Base-by-base conservation (phyloP, 306 rosid species). In the Begonia masoniana region DNA sequence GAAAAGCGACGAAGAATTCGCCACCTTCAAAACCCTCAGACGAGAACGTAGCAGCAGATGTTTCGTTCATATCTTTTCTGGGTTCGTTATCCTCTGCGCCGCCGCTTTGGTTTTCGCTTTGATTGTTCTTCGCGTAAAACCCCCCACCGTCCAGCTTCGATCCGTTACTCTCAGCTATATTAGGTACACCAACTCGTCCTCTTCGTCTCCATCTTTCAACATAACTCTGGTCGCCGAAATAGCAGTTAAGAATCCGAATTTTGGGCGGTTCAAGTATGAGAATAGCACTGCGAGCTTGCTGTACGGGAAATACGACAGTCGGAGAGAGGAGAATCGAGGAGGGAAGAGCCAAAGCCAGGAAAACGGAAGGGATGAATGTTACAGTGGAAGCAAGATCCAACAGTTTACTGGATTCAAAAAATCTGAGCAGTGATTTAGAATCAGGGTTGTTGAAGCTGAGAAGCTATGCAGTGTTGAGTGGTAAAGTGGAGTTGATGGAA, bases 31-130 rank as follows among this genome's bases (percentile, higher is more conserved):
- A 51, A 48, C 65, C 41, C 65, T 51, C 10, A 62, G 55, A 12
- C 13, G 65, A 12, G 76, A 84, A 45, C 45, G 78, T 31, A 76
- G 60, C 68, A 71, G 64, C 73, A 85, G 76, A 64, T 74, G 89
- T 52, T 82, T 85, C 56, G 71, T 88, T 6, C 75, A 58, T 56
- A 0, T 74, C 24, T 76, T 88, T 12, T 39, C 82, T 1, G 14
- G 14, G 1, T 56, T 85, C 41, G 94, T 85, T 35, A 0, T 74
- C 24, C 67, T 41, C 8, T 19, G 64, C 54, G 59, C 75, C 13
- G 6, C 68, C 58, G 0, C 80, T 1, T 39, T 88, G 14, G 47
- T 74, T 47, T 70, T 75, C 10, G 76, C 87, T 7, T 59, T 71
- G 12, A 7, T 82, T 51, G 69, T 66, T 1, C 47, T 82, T 13